phyloP scores from a whole-genome alignment of 2,329 filamentous ascomycete species.

The Neonectria coccinea region DNA sequence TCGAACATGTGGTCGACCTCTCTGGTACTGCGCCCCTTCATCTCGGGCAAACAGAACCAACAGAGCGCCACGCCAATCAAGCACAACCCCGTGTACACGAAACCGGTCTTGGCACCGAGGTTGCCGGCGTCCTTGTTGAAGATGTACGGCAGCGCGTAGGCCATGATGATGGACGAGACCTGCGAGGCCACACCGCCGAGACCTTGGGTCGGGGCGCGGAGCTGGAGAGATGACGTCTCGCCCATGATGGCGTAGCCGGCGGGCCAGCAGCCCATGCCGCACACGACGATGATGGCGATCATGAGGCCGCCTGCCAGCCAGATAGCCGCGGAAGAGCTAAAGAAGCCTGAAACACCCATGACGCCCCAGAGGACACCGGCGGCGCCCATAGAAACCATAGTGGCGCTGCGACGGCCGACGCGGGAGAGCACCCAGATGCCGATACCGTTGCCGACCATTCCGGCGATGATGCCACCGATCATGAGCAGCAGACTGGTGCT shows the following conservation, averaged over 20 bases:
- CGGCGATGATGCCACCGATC: conserved; percentile 53
- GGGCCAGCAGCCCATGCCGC: conserved; percentile 54
- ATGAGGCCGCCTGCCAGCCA: conserved; percentile 46
- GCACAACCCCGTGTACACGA: conserved; percentile 52
- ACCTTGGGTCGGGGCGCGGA: conserved; percentile 45
- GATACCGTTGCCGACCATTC: conserved; percentile 57
- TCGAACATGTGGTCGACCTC: conserved; percentile 65
- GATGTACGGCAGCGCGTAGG: conserved; percentile 39
- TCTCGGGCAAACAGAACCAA: conserved; percentile 61
- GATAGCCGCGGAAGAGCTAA: neutral
- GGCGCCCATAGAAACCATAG: conserved; percentile 49
- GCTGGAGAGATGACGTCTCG: conserved; percentile 28
- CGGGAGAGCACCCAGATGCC: conserved; percentile 57
- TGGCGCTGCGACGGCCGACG: conserved; percentile 55
- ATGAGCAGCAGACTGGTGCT: conserved; percentile 56
- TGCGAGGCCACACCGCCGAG: conserved; percentile 55
- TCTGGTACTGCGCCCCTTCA: conserved; percentile 60
- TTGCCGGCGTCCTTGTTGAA: conserved; percentile 45
- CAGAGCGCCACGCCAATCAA: conserved; percentile 11
- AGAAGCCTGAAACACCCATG: conserved; percentile 49
- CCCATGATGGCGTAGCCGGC: conserved; percentile 53
- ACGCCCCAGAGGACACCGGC: conserved; percentile 55
- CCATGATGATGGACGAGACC: conserved; percentile 47
- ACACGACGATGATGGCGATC: conserved; percentile 52
- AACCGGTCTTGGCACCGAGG: conserved; percentile 53